Evolutionary conservation across 2,329 filamentous ascomycete genomes (phyloP).

Genomic region (Stagonosporopsis chrysanthemi): DNA sequence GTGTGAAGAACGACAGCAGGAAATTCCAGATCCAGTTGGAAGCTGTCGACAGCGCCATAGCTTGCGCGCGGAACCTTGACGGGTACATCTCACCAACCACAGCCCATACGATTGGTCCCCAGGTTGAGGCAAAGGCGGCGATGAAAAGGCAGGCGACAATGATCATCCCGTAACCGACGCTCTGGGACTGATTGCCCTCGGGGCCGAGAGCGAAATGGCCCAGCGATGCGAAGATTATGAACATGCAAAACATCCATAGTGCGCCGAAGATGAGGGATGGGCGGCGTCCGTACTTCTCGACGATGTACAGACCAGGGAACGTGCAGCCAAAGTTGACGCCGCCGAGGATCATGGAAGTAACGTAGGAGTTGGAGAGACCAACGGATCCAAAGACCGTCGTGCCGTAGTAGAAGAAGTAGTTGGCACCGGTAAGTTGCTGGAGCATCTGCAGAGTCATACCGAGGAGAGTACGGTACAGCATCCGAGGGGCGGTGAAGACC

Average conservation of each 20-base stretch:
- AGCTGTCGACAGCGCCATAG: conserved; percentile 56
- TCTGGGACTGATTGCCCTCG: conserved; percentile 45
- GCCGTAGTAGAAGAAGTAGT: conserved; percentile 64
- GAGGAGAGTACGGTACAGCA: conserved; percentile 69
- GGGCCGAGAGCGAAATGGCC: conserved; percentile 55
- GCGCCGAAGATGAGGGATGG: conserved; percentile 55
- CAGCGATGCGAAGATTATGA: conserved; percentile 61
- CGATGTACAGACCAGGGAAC: conserved; percentile 57
- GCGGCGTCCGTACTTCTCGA: conserved; percentile 57
- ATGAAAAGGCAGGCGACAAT: conserved; percentile 74
- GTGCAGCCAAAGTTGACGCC: conserved; percentile 59
- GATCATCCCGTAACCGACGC: conserved; percentile 67
- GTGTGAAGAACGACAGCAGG: conserved; percentile 72
- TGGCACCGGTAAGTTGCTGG: conserved; percentile 73
- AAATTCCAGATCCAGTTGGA: conserved; percentile 56
- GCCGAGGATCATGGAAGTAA: conserved; percentile 58
- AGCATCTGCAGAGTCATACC: conserved; percentile 70
- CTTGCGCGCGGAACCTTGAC: conserved; percentile 58
- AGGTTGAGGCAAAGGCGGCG: conserved; percentile 71
- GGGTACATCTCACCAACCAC: conserved; percentile 72
- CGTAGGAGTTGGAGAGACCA: conserved; percentile 53
- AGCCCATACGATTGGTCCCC: conserved; percentile 77
- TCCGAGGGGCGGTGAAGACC: conserved; percentile 70
- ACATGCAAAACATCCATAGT: conserved; percentile 62
- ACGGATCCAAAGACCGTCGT: conserved; percentile 55